Conservation (phyloP, 345 rosid genomes). For the Pistacia vera region DNA sequence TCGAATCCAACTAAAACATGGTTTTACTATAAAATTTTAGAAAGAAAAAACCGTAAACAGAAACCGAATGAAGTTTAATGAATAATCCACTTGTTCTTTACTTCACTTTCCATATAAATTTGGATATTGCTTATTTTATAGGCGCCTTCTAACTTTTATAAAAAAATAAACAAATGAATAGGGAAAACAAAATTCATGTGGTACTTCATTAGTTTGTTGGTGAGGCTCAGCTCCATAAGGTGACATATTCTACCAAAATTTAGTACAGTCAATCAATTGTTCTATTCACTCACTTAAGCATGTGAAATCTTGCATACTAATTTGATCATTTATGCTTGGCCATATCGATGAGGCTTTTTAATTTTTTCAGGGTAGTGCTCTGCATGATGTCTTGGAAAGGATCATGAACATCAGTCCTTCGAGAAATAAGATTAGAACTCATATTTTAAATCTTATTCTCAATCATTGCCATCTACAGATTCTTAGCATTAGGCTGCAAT, state of each 20-base stretch:
- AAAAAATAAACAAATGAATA: no score
- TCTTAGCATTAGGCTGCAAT: conserved; percentile 39
- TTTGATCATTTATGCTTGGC: conserved; percentile 5
- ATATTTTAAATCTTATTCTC: conserved; percentile 63
- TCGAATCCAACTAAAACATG: not conserved
- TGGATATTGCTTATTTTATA: not conserved
- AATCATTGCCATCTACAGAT: conserved; percentile 60
- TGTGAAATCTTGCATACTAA: conserved; percentile 10
- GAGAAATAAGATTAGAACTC: conserved; percentile 45
- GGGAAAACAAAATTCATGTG: not conserved
- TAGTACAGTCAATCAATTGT: not conserved
- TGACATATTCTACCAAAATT: not conserved
- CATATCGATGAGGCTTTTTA: conserved; percentile 7
- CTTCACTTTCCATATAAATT: not conserved
- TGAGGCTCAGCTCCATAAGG: not conserved
- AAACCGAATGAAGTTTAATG: not conserved
- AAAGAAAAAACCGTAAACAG: no score
- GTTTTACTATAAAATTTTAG: no score
- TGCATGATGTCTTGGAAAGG: conserved; percentile 67
- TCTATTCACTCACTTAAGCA: conserved; percentile 1
- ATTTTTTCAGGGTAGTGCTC: conserved; percentile 59
- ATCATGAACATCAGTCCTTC: conserved; percentile 38
- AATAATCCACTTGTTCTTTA: not conserved
- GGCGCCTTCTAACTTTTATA: not conserved
- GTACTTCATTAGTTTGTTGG: not conserved